These are phyloP conservation scores for Pseudopithomyces maydicus DNA, from an alignment of 2,329 filamentous ascomycete genomes.

Conservation along the genomic window DNA sequence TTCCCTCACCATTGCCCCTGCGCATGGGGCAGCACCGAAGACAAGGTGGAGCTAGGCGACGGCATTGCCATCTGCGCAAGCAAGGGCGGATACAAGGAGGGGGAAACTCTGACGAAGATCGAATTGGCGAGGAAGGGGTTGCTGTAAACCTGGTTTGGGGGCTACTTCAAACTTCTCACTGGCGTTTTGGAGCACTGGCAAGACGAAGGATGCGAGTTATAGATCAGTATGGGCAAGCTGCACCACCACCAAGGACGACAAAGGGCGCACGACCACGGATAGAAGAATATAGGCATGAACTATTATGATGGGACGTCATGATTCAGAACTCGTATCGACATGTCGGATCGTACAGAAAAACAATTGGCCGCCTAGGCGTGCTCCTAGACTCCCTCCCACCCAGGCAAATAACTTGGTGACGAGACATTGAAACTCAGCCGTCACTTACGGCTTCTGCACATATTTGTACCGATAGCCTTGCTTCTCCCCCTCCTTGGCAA, in stretches of 20 bases:
- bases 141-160: constrained; percentile 52
- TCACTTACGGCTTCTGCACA: constrained; percentile 19
- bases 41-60: constrained; percentile 73
- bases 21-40: constrained; percentile 69
- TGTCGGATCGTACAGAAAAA: background rate
- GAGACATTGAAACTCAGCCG: too few species aligned
- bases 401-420: too few species aligned
- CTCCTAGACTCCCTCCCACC: too few species aligned
- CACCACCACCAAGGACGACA: too few species aligned
- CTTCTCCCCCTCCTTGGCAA: constrained; percentile 22
- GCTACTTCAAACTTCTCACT: too few species aligned
- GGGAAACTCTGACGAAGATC: constrained; percentile 75
- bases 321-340: background rate
- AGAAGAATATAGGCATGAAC: too few species aligned
- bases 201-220: background rate
- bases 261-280: background rate
- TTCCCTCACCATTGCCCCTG: constrained; percentile 98
- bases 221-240: too few species aligned
- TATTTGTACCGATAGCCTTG: constrained; percentile 39
- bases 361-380: background rate
- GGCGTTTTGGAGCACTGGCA: too few species aligned
- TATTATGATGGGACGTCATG: background rate
- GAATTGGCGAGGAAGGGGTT: constrained; percentile 80
- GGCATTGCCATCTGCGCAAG: constrained; percentile 75
- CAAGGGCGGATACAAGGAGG: constrained; percentile 74